Percentiles rank a stretch among this genome's conserved stretches.
phyloP scores from a whole-genome alignment of 352 stramenopile species.

The Globisporangium nodosum region DNA sequence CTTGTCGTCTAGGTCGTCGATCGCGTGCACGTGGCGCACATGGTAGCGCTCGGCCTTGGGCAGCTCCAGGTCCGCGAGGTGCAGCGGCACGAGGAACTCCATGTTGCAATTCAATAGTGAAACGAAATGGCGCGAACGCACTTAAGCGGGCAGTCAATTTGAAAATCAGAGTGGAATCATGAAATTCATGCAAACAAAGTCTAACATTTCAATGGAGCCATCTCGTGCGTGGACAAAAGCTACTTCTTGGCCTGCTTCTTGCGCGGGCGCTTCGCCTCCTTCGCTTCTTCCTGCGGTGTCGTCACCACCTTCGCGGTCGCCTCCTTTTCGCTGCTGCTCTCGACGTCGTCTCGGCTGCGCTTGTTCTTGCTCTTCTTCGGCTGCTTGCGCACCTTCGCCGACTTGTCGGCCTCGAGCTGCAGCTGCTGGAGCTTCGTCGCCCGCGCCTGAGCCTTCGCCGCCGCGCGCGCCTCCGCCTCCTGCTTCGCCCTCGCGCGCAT shows the following conservation, averaged over 20 bases:
- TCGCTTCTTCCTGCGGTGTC: not conserved
- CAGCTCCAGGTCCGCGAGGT: slow-evolving; percentile 70
- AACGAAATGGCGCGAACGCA: slow-evolving; percentile 4
- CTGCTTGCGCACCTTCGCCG: slow-evolving; percentile 1
- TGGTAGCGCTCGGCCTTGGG: slow-evolving; percentile 60
- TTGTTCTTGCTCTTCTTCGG: slow-evolving; percentile 7
- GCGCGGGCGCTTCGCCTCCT: slow-evolving; percentile 4
- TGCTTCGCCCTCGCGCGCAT: slow-evolving; percentile 21
- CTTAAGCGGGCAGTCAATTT: not conserved
- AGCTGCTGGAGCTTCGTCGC: slow-evolving; percentile 12
- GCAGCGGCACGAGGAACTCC: slow-evolving; percentile 78
- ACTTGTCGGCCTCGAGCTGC: not conserved
- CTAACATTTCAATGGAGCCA: slow-evolving; percentile 2
- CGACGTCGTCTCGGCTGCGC: not conserved
- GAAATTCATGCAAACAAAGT: not conserved
- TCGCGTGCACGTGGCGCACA: slow-evolving; percentile 49
- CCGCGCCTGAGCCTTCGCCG: slow-evolving; percentile 4
- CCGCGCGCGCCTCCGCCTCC: slow-evolving; percentile 6
- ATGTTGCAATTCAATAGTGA: slow-evolving; percentile 15
- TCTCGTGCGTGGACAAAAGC: not conserved
- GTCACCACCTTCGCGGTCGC: not conserved
- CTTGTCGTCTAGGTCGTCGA: slow-evolving; percentile 44
- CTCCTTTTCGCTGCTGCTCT: slow-evolving; percentile 2
- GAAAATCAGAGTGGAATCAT: not conserved
- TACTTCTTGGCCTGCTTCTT: not conserved